These are phyloP conservation scores for Obba rivulosa DNA, from an alignment of 768 basidiomycete genomes.

Conservation along the genomic window DNA sequence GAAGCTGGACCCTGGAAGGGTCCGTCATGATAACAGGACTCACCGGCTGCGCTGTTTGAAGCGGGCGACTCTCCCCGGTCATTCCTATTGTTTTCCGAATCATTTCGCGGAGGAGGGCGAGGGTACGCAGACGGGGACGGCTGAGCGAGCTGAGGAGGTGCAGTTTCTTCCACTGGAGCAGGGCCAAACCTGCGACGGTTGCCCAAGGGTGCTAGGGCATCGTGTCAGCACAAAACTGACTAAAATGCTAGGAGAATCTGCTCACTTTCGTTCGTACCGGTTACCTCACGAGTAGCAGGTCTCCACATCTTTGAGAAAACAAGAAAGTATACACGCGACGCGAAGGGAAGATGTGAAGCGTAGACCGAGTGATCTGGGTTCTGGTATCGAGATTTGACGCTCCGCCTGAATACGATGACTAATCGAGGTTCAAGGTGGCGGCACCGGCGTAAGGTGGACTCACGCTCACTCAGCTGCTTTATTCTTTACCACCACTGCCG, in stretches of 20 bases:
- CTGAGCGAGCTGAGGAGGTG: slow-evolving; percentile 81
- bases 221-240: slow-evolving; percentile 11
- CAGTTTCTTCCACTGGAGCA: slow-evolving; percentile 73
- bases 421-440: background rate
- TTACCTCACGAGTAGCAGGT: slow-evolving; percentile 83
- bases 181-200: slow-evolving; percentile 89
- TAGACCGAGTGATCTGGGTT: too few species aligned
- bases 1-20: slow-evolving; percentile 10
- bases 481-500: background rate
- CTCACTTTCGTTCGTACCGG: slow-evolving; percentile 89
- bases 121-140: slow-evolving; percentile 86
- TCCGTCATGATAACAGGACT: slow-evolving; percentile 33
- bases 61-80: slow-evolving; percentile 65
- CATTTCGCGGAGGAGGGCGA: slow-evolving; percentile 49
- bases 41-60: slow-evolving; percentile 57
- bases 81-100: slow-evolving; percentile 48
- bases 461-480: background rate
- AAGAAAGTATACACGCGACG: slow-evolving; percentile 26
- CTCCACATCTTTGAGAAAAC: slow-evolving; percentile 66
- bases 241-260: slow-evolving; percentile 8
- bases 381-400: slow-evolving; percentile 2
- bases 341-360: slow-evolving; percentile 14
- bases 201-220: slow-evolving; percentile 63
- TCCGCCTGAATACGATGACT: slow-evolving; percentile 7
- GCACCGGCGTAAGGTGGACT: background rate